These are phyloP conservation scores for Dactylellina haptotyla DNA, from an alignment of 2,329 filamentous ascomycete species.

Conservation along the genomic window DNA sequence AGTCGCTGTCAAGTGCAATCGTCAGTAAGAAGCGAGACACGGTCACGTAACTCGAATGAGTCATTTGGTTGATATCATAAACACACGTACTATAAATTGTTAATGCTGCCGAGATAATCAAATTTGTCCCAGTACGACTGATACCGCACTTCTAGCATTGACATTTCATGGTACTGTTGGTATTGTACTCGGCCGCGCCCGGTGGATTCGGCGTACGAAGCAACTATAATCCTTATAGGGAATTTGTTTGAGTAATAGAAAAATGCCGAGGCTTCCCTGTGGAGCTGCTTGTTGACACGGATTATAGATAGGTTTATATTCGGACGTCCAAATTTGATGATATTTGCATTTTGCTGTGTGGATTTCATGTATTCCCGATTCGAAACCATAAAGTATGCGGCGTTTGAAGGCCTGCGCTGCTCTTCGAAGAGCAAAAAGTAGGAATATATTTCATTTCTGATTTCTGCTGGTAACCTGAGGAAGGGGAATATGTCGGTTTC, in stretches of 20 bases:
- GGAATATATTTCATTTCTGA: constrained; percentile 21
- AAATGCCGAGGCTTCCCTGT: background rate
- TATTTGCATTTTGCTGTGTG: background rate
- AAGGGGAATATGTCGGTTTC: background rate
- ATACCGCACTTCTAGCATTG: background rate
- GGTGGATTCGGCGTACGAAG: background rate
- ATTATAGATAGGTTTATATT: constrained; percentile 1
- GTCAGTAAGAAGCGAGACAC: too few relatives aligned
- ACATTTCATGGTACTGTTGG: background rate
- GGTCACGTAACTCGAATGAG: too few relatives aligned
- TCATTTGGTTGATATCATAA: too few relatives aligned
- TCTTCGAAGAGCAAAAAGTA: constrained; percentile 14
- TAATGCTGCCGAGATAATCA: background rate
- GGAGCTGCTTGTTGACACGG: constrained; percentile 9
- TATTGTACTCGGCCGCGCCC: background rate
- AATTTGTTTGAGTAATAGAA: constrained; percentile 5
- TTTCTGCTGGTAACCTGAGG: constrained; percentile 10
- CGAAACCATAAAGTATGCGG: constrained; percentile 14
- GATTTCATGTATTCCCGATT: background rate
- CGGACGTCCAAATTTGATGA: background rate
- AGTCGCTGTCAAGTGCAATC: too few relatives aligned
- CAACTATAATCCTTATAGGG: constrained; percentile 9
- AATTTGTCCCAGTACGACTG: background rate
- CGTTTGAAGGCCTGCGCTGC: background rate
- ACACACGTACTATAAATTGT: background rate